phyloP scores from a whole-genome alignment of 345 rosid species.

The Citrus cavaleriei region DNA sequence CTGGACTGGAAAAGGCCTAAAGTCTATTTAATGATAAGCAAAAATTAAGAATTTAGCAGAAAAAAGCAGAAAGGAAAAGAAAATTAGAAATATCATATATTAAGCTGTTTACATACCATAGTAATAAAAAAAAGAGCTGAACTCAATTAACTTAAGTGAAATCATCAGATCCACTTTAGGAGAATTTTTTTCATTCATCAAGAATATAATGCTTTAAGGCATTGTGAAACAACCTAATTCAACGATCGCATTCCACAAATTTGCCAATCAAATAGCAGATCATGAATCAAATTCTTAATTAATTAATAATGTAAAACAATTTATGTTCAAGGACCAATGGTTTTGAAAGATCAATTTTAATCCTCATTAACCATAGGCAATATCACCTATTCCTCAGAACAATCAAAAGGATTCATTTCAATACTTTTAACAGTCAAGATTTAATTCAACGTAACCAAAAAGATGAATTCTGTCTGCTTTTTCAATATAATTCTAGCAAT shows the following conservation, averaged over 20 bases:
- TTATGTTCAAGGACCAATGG: neutral
- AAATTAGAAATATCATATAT: neutral
- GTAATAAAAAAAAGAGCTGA: neutral
- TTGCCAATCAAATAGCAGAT: neutral
- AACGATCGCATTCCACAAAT: too few species aligned
- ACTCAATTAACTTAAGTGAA: neutral
- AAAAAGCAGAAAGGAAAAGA: neutral
- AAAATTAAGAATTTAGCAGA: neutral
- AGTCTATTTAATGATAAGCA: neutral
- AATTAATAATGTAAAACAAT: neutral
- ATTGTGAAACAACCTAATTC: neutral
- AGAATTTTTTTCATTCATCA: too few species aligned
- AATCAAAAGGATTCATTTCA: neutral
- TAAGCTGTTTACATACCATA: neutral
- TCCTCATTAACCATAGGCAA: neutral
- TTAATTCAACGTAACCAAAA: neutral
- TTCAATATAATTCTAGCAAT: neutral
- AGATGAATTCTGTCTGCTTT: neutral
- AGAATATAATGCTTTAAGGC: neutral
- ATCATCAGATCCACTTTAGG: neutral
- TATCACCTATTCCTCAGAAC: neutral
- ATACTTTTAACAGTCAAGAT: neutral
- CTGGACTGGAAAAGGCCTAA: slow-evolving; percentile 26
- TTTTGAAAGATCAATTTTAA: neutral
- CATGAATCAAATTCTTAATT: neutral